Conservation (phyloP, 2,329 filamentous ascomycete species). For the Pseudogymnoascus sp. region DNA sequence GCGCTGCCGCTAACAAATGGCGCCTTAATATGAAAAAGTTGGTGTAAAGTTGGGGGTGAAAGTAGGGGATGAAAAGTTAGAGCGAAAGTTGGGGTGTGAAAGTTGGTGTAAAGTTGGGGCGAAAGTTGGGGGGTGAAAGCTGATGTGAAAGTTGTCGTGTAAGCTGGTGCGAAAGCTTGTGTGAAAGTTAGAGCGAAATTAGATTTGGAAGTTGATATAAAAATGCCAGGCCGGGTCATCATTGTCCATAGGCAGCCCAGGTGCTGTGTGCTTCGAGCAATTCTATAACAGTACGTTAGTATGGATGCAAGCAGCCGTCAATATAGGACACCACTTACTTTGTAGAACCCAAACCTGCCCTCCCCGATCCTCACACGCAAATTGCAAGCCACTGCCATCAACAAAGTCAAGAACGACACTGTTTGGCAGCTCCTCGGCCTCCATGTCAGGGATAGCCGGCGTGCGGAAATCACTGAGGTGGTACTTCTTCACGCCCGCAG, state of each 20-base stretch:
- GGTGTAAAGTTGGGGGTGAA: conserved; percentile 3
- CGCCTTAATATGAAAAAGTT: conserved; percentile 4
- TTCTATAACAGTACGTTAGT: conserved; percentile 19
- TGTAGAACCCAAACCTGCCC: conserved; percentile 49
- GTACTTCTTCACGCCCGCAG: conserved; percentile 63
- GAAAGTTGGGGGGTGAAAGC: neutral
- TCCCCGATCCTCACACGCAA: conserved; percentile 55
- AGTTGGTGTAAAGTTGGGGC: neutral
- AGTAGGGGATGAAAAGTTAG: neutral
- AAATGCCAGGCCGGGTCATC: neutral
- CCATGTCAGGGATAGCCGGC: conserved; percentile 79
- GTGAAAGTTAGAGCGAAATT: neutral
- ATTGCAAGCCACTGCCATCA: conserved; percentile 55
- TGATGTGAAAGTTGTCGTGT: neutral
- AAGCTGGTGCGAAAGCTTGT: neutral
- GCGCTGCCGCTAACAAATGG: conserved; percentile 6
- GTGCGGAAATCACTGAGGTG: conserved; percentile 75
- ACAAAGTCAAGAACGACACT: conserved; percentile 60
- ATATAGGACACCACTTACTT: conserved; percentile 21
- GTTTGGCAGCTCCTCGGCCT: conserved; percentile 86
- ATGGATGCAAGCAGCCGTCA: neutral
- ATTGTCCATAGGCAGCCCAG: conserved; percentile 24
- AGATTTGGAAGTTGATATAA: neutral
- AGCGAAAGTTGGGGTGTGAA: neutral
- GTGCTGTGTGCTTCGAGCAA: conserved; percentile 24